phyloP scores from a whole-genome alignment of 169 alveolate species.

The Cryptosporidium parvum region DNA sequence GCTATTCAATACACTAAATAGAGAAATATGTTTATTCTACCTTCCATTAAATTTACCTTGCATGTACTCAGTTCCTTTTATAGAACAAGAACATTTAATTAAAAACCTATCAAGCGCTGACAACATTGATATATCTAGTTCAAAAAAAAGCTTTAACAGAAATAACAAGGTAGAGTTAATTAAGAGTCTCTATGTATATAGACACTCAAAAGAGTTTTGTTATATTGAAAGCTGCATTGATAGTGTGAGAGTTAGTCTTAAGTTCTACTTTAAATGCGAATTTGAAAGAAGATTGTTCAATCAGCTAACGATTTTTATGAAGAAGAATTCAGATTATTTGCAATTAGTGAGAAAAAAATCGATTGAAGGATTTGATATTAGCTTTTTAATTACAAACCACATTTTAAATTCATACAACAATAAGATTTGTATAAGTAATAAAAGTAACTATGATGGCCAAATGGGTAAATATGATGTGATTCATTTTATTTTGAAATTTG shows the following conservation, averaged over 20 bases:
- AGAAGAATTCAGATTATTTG: constrained; percentile 50
- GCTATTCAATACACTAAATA: constrained; percentile 44
- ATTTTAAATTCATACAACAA: constrained; percentile 1
- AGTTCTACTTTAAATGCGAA: constrained; percentile 57
- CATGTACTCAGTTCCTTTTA: constrained; percentile 47
- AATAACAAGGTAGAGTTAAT: constrained; percentile 19
- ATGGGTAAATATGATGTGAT: constrained; percentile 68
- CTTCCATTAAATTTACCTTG: constrained; percentile 33
- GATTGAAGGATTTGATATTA: constrained; percentile 61
- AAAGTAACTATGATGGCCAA: neutral
- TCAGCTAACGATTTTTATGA: constrained; percentile 63
- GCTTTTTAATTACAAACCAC: constrained; percentile 48
- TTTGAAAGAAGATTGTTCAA: constrained; percentile 50
- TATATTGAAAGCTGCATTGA: constrained; percentile 63
- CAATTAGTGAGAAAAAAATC: constrained; percentile 32
- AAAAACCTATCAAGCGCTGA: neutral
- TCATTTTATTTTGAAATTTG: constrained; percentile 47
- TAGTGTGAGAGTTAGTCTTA: constrained; percentile 56
- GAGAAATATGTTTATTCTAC: constrained; percentile 38
- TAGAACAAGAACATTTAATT: constrained; percentile 26
- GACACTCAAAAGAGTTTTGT: constrained; percentile 68
- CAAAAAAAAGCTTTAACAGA: constrained; percentile 7
- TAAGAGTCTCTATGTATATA: constrained; percentile 40
- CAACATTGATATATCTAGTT: neutral
- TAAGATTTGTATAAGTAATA: neutral